A percentile compares a stretch with the other conserved stretches of the same genome.
These are phyloP conservation scores for Globisporangium cederbergense DNA, from an alignment of 352 stramenopile genomes.

Conservation along the genomic window DNA sequence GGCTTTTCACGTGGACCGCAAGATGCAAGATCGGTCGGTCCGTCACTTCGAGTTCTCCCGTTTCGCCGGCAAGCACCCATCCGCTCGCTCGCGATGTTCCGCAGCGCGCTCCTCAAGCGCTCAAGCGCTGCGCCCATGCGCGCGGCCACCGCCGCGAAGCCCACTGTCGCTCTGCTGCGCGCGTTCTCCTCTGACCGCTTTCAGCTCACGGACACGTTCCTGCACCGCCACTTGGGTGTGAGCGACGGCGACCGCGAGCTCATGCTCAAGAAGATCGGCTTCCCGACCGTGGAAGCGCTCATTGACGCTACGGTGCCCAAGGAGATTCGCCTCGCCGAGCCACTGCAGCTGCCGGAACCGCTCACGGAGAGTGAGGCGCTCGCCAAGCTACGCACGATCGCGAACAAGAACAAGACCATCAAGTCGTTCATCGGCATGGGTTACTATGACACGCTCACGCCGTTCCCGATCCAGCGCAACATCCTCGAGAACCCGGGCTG, in stretches of 20 bases:
- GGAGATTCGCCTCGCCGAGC: constrained; percentile 84
- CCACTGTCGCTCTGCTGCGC: background rate
- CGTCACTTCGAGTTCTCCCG: constrained; percentile 8
- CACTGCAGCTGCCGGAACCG: constrained; percentile 61
- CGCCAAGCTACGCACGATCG: constrained; percentile 86
- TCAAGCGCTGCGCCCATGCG: constrained; percentile 6
- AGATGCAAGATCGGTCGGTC: background rate
- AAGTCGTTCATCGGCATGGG: constrained; percentile 98
- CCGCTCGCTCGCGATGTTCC: constrained; percentile 10
- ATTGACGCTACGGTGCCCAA: constrained; percentile 93
- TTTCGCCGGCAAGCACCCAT: background rate
- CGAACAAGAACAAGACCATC: constrained; percentile 94
- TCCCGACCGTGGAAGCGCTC: constrained; percentile 92
- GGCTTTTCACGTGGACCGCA: background rate
- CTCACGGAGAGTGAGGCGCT: constrained; percentile 94
- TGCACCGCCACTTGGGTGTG: constrained; percentile 88
- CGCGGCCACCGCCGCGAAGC: background rate
- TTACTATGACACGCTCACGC: constrained; percentile 97
- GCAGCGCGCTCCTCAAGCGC: constrained; percentile 20
- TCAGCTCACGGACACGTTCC: constrained; percentile 55
- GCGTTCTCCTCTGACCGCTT: constrained; percentile 30
- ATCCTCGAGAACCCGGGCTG: constrained; percentile 98
- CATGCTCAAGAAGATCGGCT: constrained; percentile 94
- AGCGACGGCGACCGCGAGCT: constrained; percentile 79
- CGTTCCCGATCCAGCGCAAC: constrained; percentile 96